Percentiles rank a stretch among this genome's conserved stretches.
phyloP scores from a whole-genome alignment of 768 basidiomycete species.

The Termitomyces sp. region DNA sequence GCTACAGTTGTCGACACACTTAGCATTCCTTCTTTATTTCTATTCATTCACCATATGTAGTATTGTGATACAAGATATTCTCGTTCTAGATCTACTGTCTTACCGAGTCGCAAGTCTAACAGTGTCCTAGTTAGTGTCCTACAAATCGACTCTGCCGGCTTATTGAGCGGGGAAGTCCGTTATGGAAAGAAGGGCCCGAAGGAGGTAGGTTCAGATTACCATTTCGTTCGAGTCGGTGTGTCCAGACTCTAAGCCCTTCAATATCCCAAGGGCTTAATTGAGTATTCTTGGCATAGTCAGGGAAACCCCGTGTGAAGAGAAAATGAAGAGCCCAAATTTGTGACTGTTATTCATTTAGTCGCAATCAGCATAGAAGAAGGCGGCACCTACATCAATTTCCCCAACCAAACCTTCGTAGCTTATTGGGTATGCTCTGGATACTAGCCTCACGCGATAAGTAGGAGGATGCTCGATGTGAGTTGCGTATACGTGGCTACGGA shows the following conservation, averaged over 20 bases:
- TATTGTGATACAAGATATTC: too few species aligned
- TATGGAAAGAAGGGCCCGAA: neutral
- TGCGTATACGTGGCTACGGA: neutral
- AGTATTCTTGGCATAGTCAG: neutral
- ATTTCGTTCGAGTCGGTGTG: neutral
- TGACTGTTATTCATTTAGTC: too few species aligned
- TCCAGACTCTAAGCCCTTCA: neutral
- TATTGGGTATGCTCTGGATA: neutral
- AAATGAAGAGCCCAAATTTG: neutral
- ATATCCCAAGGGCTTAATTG: neutral
- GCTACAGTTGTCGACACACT: too few species aligned
- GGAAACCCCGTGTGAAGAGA: neutral
- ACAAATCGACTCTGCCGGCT: neutral
- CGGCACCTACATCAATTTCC: neutral
- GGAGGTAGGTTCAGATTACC: neutral
- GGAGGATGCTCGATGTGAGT: neutral
- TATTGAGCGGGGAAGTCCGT: neutral
- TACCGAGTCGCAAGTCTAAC: too few species aligned
- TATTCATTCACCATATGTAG: too few species aligned
- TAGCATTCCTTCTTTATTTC: too few species aligned
- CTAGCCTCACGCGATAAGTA: neutral
- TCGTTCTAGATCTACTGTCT: too few species aligned
- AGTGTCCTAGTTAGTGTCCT: too few species aligned
- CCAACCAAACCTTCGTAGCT: constrained; percentile 4
- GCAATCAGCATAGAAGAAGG: too few species aligned